phyloP scores from a whole-genome alignment of 164 flowering plant species.

The Sedum album region DNA sequence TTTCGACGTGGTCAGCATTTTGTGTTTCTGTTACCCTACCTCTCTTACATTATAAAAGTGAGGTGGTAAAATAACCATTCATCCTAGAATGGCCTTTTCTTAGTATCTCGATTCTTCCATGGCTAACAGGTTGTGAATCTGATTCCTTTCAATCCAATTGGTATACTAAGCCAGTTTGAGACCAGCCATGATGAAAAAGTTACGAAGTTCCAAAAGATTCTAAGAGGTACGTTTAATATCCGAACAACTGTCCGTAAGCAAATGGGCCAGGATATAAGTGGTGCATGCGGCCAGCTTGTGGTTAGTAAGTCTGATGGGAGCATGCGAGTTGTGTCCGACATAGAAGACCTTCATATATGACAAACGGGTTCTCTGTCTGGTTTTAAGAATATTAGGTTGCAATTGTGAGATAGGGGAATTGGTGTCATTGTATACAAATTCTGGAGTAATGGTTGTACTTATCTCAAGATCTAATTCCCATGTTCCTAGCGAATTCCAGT shows the following conservation, averaged over 20 bases:
- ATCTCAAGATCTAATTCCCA: no score
- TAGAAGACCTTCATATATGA: conserved; percentile 64
- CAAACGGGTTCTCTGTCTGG: background rate
- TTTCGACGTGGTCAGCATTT: conserved; percentile 70
- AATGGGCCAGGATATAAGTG: conserved; percentile 98
- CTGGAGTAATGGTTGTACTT: no score
- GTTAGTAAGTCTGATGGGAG: conserved; percentile 37
- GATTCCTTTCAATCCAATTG: conserved; percentile 96
- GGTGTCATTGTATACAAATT: no score
- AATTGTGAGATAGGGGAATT: no score
- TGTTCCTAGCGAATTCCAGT: no score
- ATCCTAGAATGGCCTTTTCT: background rate
- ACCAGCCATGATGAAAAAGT: conserved; percentile 57
- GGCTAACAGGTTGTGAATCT: conserved; percentile 73
- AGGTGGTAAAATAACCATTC: background rate
- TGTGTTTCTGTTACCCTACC: background rate
- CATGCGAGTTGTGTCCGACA: conserved; percentile 32
- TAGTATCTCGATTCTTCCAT: background rate
- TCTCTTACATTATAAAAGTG: background rate
- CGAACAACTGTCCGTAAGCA: conserved; percentile 81
- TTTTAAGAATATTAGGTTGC: no score
- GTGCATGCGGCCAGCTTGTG: conserved; percentile 98
- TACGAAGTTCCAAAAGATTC: conserved; percentile 60
- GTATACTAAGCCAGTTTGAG: conserved; percentile 45
- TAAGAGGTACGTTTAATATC: conserved; percentile 61